Evolutionary conservation across 306 rosid genomes (phyloP).

Genomic region (cucumber (Cucumis sativus)): Cucumber_9930_V3 NC_026660.2:9467501-9468000

Average conservation of each 20-base stretch:
- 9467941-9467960: not conserved
- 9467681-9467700: too few relatives aligned
- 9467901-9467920: not conserved
- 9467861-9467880: too few relatives aligned
- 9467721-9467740: too few relatives aligned
- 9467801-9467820: too few relatives aligned
- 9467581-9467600: not conserved
- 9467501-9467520: not conserved
- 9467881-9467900: not conserved
- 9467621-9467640: not conserved
- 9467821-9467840: too few relatives aligned
- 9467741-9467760: too few relatives aligned
- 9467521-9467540: not conserved
- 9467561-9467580: not conserved
- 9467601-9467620: not conserved
- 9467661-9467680: too few relatives aligned
- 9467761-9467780: too few relatives aligned
- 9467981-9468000: not conserved
- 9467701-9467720: too few relatives aligned
- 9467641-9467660: not conserved
- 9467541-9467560: too few relatives aligned
- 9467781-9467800: too few relatives aligned
- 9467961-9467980: not conserved
- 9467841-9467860: too few relatives aligned
- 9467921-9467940: not conserved